Evolutionary conservation across 176 grass and related monocot species (phyloP), one percentile per base, ranked within the genome.

Genomic region (Aegilops bicornis): DNA sequence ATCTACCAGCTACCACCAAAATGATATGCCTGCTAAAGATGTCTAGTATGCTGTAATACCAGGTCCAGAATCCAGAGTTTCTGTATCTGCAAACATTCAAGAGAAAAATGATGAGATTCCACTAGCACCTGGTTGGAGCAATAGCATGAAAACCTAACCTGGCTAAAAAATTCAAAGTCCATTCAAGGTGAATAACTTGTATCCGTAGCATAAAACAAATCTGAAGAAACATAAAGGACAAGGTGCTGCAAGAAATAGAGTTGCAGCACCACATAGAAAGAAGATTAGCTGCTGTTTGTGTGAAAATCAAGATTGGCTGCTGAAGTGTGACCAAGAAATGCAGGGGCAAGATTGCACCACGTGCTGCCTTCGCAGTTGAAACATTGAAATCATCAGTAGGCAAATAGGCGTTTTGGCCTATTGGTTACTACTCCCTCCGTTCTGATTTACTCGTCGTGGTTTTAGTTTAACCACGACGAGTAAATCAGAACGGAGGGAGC

Each of bases 71-170:
- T n/a, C 59, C 80, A 3, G 76, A 43, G 17, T 20, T n/a, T 45
- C 59, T 15, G 76, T 33, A 50, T 33, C 48, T 50, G 76, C 76
- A 84, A 63, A 81, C 5, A 31, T 76, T 48, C n/a, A 84, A 80
- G 58, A 22, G 13, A 74, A 67, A 42, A 7, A 59, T 7, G 13
- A 54, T 81, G 23, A 85, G 5, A 83, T 80, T 69, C 35, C 76
- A 56, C 3, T 27, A 37, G 23, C 5, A 74, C 1, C 32, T 52
- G 36, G 13, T 19, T 37, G 65, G 10, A 40, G 6, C 31, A 20
- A 27, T 29, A 87, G 43, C 50, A 47, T 79, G 3, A 39, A 60
- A 78, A 35, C 35, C 47, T 15, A 48, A 48, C 14, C 29, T 2
- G 39, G 10, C 39, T 33, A 31, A 72, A 63, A 43, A 43, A 37